A percentile compares a stretch with the other conserved stretches of the same genome.
Evolutionary conservation across 2,329 filamentous ascomycete species (phyloP).

Genomic region (Cladosporium sp.): DNA sequence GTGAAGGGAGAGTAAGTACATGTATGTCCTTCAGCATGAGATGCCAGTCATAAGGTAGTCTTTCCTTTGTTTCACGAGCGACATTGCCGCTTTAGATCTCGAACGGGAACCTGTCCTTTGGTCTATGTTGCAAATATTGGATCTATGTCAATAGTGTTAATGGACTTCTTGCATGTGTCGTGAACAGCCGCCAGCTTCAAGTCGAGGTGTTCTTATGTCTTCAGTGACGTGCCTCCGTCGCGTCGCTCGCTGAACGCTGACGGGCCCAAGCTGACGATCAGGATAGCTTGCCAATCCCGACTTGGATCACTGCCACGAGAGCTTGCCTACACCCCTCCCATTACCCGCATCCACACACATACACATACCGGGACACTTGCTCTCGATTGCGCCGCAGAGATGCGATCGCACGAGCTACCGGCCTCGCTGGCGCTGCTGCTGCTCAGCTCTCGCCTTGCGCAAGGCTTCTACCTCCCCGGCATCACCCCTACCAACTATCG

Average conservation of each 20-base stretch:
- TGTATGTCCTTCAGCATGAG: background rate
- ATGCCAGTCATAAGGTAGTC: background rate
- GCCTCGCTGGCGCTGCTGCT: slow-evolving; percentile 14
- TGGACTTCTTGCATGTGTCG: background rate
- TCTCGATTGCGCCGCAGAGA: slow-evolving; percentile 2
- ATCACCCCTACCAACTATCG: slow-evolving; percentile 93
- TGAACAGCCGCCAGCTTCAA: background rate
- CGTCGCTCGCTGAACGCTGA: background rate
- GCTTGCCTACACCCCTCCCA: background rate
- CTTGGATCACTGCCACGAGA: background rate
- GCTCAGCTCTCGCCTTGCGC: slow-evolving; percentile 2
- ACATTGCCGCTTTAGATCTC: background rate
- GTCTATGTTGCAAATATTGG: background rate
- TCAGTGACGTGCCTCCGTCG: background rate
- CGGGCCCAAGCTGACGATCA: slow-evolving; percentile 6
- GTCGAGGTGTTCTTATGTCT: background rate
- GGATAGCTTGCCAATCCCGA: slow-evolving; percentile 5
- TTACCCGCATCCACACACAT: background rate
- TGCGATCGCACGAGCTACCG: slow-evolving; percentile 12
- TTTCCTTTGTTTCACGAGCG: background rate
- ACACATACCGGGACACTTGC: background rate
- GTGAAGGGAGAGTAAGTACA: background rate
- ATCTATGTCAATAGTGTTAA: background rate
- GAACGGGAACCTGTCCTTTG: background rate
- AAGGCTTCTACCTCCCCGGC: slow-evolving; percentile 85